Evolutionary conservation across 2,329 filamentous ascomycete genomes (phyloP), one percentile per base, ranked within the genome.

Genomic region (Colletotrichum tabaci): DNA sequence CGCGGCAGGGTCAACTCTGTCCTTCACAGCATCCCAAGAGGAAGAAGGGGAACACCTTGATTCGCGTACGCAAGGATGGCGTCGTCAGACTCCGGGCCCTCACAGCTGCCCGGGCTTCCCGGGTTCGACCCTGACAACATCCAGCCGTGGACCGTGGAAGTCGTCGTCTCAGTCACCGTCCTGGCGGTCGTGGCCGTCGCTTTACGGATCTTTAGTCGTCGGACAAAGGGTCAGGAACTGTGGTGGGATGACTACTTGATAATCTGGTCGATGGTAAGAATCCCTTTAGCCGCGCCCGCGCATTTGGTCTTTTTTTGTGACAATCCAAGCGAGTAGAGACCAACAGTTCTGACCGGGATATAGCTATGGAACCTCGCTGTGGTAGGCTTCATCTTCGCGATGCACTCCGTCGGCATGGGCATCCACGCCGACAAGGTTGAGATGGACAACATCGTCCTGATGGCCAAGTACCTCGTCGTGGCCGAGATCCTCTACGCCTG

Each of bases 221-320:
- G 80, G 60, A 76, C 85, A 55, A 84, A 84, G 56, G 81, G 77
- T 3, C 84, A 85, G 66, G 75, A 77, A 69, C 75, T 87, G 6
- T 87, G 85, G 85, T 86, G 84, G 85, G 85, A 87, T 77, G 85
- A 87, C 75, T 87, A 81, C 75, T 79, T 85, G 76, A 84, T 87
- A 66, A 67, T 87, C 0, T 86, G 83, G 61, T 86, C 85, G 1
- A 84, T 85, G 85, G 85, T 87, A 75, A 55, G 78, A 30, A 9
- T 30, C 7, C 66, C 4, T 9, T 4, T 9, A 26, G 21, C 15
- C 4, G 13, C 3, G 2, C 4, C 15, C 4, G 13, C 3, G 2
- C 4, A 8, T 42, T n/a, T 3, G 7, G 18, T 7, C 5, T 7
- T 30, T 30, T 30, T 30, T 9, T 18, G 4, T 21, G 13, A 18